phyloP scores from a whole-genome alignment of 345 rosid species.

The Eucalyptus decipiens region DNA sequence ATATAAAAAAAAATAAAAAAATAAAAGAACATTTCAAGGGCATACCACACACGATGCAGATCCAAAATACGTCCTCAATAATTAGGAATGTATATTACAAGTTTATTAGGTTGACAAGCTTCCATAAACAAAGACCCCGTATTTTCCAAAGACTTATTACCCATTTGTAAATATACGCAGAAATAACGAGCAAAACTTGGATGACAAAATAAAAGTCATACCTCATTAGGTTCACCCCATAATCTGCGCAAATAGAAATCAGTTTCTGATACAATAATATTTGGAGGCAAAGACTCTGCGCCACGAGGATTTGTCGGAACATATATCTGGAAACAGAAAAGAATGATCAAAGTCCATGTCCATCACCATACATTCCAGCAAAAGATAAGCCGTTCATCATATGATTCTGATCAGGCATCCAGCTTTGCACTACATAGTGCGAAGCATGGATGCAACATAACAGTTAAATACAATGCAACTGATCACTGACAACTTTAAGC shows the following conservation, averaged over 20 bases:
- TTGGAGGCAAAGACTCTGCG: constrained; percentile 87
- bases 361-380: not conserved
- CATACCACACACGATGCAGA: not conserved
- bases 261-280: constrained; percentile 66
- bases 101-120: not conserved
- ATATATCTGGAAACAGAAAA: constrained; percentile 40
- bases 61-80: not conserved
- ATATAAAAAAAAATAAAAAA: not conserved
- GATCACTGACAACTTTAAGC: not conserved
- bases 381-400: not conserved
- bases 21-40: not conserved
- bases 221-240: constrained; percentile 97
- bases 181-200: not conserved
- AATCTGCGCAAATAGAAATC: constrained; percentile 81
- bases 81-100: not conserved
- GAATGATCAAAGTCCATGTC: not conserved
- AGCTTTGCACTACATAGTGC: not conserved
- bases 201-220: constrained; percentile 7
- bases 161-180: not conserved
- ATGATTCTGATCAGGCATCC: not conserved
- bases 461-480: not conserved
- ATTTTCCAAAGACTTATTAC: not conserved
- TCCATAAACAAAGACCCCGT: not conserved
- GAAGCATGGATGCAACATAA: not conserved
- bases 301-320: constrained; percentile 88